Evolutionary conservation across 2,329 filamentous ascomycete genomes (phyloP), one percentile per base, ranked within the genome.

Genomic region (Hymenoscyphus linearis): DNA sequence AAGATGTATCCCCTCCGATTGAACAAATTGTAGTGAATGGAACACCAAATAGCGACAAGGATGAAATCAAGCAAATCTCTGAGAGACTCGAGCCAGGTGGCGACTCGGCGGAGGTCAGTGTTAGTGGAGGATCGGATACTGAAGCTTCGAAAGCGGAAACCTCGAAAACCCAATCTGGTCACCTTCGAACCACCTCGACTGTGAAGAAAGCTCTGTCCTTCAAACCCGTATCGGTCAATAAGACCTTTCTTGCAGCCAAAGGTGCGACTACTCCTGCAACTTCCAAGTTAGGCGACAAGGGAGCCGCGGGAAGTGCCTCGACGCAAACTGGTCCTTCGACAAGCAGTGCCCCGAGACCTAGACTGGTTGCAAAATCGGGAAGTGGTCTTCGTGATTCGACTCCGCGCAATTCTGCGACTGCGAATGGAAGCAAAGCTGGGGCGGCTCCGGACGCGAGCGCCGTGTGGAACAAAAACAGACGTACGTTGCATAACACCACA

Each of bases 401-500:
- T 13, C 80, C 69, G 60, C 77, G 78, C 58, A 67, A 75, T 59
- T 72, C 74, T 61, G 70, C 78, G 40, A 69, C 66, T 35, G 66
- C 74, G 37, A 87, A 85, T 69, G 83, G 85, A 63, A 82, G 82
- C 57, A 86, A 87, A 65, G 70, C 81, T 36, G 79, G 81, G 18
- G 72, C 82, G 63, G 85, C 85, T 27, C 88, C 90, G 14, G 89
- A 93, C 73, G 81, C 84, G 34, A 89, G 79, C 74, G 88, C 83
- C 58, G 90, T 96, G 47, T 96, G 91, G 91, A 96, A 95, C 77
- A 93, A 92, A 76, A 96, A 95, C 73, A 82, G 87, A 79, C 89
- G 90, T 88, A 83, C 73, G 87, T 73, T 64, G 53, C 60, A 58
- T 37, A n/a, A 55, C 55, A n/a, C 3, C 25, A 54, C 34, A 10